phyloP scores from a whole-genome alignment of 176 grass and related monocot genomes.

The Avena atlantica region DNA sequence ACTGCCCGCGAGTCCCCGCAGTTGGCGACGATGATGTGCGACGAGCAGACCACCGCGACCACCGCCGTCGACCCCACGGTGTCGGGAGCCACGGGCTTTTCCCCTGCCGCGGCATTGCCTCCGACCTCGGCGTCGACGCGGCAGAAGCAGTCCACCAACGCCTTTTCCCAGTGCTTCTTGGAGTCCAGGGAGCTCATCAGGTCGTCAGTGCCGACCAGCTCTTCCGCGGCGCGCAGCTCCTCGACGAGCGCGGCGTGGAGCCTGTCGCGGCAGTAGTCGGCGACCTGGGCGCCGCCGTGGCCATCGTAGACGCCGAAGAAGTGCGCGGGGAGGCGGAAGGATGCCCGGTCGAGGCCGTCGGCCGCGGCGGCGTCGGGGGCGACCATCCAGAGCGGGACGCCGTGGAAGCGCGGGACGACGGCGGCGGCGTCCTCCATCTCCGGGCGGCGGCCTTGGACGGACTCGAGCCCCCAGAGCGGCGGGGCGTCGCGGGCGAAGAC shows the following conservation, averaged over 20 bases:
- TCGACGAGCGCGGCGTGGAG: slow-evolving; percentile 57
- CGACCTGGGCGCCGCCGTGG: slow-evolving; percentile 76
- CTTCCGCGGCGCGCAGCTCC: slow-evolving; percentile 51
- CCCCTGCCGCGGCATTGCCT: slow-evolving; percentile 14
- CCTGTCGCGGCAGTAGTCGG: slow-evolving; percentile 69
- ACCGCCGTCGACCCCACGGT: slow-evolving; percentile 84
- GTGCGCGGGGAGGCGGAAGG: slow-evolving; percentile 71
- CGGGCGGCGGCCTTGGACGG: slow-evolving; percentile 67
- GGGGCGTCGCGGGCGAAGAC: slow-evolving; percentile 67
- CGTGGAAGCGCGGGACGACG: slow-evolving; percentile 50
- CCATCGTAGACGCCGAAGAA: slow-evolving; percentile 47
- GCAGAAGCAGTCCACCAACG: slow-evolving; percentile 67
- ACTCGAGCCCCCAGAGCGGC: slow-evolving; percentile 76
- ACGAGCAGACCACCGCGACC: slow-evolving; percentile 66
- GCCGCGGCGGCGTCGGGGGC: slow-evolving; percentile 48
- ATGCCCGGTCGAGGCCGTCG: slow-evolving; percentile 63
- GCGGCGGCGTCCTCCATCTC: slow-evolving; percentile 87
- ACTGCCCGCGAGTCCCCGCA: slow-evolving; percentile 91
- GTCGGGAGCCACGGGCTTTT: slow-evolving; percentile 68
- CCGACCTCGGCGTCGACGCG: slow-evolving; percentile 71
- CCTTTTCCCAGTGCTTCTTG: slow-evolving; percentile 68
- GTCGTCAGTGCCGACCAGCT: neutral
- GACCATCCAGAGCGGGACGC: slow-evolving; percentile 73
- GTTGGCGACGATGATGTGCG: slow-evolving; percentile 78
- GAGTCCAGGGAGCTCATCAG: slow-evolving; percentile 24